These are phyloP conservation scores for Colletotrichum abscissum DNA, from an alignment of 2,329 filamentous ascomycete species.

Conservation along the genomic window DNA sequence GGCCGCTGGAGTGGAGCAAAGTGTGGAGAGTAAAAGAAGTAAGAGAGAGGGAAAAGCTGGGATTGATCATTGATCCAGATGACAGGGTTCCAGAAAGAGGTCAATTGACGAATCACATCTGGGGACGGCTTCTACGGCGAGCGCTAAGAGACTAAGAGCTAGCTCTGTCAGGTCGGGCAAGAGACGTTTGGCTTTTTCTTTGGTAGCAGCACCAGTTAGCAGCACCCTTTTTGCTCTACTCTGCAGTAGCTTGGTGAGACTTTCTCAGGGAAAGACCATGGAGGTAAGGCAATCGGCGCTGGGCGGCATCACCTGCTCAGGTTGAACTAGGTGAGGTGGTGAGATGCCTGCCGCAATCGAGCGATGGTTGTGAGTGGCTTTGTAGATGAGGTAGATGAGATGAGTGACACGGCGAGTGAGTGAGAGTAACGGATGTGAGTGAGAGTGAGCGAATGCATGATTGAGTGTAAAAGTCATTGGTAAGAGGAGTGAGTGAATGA, in stretches of 20 bases:
- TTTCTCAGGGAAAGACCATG: background rate
- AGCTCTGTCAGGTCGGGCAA: background rate
- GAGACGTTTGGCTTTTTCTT: constrained; percentile 3
- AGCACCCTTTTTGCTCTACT: background rate
- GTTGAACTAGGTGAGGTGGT: background rate
- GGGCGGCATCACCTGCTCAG: background rate
- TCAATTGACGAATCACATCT: constrained; percentile 30
- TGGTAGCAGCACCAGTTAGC: background rate
- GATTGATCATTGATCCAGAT: constrained; percentile 3
- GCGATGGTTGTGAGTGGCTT: background rate
- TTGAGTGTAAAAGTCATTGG: background rate
- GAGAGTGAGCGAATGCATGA: background rate
- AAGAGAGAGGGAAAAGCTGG: background rate
- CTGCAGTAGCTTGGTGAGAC: constrained; percentile 3
- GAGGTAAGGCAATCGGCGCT: background rate
- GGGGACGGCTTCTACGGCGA: constrained; percentile 7
- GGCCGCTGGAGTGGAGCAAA: background rate
- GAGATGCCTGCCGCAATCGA: background rate
- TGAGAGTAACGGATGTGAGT: background rate
- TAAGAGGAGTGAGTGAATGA: background rate
- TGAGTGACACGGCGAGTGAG: background rate
- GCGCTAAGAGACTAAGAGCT: constrained; percentile 5
- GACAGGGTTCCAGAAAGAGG: constrained; percentile 27
- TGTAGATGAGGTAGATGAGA: background rate
- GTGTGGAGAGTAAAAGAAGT: constrained; percentile 8